Evolutionary conservation across 768 basidiomycete genomes (phyloP).

Genomic region (Suillus spraguei): DNA sequence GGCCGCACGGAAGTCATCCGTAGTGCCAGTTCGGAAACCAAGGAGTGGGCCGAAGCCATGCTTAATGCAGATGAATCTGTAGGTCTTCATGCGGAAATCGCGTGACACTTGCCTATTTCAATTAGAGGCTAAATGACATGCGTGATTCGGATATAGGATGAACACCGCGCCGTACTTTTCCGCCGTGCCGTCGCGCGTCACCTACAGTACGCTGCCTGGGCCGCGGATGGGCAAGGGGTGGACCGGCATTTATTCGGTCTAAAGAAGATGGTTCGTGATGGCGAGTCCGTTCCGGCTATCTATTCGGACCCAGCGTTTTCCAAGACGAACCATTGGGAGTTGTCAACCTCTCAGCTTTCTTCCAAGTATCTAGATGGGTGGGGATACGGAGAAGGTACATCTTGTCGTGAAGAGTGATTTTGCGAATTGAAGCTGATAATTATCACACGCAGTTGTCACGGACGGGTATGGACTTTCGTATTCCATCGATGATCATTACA

Average conservation of each 20-base stretch:
- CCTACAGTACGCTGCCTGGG: slow-evolving; percentile 86
- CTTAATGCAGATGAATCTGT: slow-evolving; percentile 54
- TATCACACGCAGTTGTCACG: slow-evolving; percentile 67
- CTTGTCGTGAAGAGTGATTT: background rate
- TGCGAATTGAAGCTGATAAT: background rate
- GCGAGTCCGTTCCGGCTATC: slow-evolving; percentile 72
- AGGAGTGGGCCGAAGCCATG: slow-evolving; percentile 92
- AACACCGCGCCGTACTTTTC: slow-evolving; percentile 66
- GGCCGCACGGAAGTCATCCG: slow-evolving; percentile 97
- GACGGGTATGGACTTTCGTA: slow-evolving; percentile 94
- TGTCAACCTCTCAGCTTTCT: slow-evolving; percentile 88
- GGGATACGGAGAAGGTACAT: slow-evolving; percentile 94
- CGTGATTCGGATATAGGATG: slow-evolving; percentile 40
- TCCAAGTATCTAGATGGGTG: slow-evolving; percentile 86
- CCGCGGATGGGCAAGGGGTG: slow-evolving; percentile 92
- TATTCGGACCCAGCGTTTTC: slow-evolving; percentile 74
- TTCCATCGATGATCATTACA: slow-evolving; percentile 79
- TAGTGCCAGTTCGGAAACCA: slow-evolving; percentile 78
- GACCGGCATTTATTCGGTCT: slow-evolving; percentile 95
- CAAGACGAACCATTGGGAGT: slow-evolving; percentile 85
- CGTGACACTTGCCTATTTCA: slow-evolving; percentile 2
- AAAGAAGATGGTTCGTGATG: slow-evolving; percentile 75
- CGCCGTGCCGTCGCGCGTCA: slow-evolving; percentile 79
- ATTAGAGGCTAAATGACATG: slow-evolving; percentile 6
- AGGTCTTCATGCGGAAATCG: slow-evolving; percentile 24